phyloP scores from a whole-genome alignment of 768 basidiomycete genomes.

The Serendipita vermifera region DNA sequence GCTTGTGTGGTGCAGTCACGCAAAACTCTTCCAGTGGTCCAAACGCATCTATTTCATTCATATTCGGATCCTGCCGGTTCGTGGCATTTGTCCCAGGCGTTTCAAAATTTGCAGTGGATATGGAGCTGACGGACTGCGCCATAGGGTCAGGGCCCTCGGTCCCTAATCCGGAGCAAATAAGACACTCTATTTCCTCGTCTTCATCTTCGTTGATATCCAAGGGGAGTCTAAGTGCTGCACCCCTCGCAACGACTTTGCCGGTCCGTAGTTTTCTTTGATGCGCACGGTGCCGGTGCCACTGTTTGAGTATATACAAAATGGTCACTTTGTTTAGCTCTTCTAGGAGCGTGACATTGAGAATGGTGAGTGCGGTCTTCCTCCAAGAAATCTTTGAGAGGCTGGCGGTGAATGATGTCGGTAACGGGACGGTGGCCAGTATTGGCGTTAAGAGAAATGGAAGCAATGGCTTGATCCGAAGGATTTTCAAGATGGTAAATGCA shows the following conservation, averaged over 20 bases:
- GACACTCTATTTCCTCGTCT: constrained; percentile 17
- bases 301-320: constrained; percentile 7
- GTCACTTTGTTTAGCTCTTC: constrained; percentile 16
- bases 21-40: constrained; percentile 20
- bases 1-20: constrained; percentile 18
- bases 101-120: constrained; percentile 11
- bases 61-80: too few relatives aligned
- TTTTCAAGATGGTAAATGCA: constrained; percentile 14
- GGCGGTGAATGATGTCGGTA: constrained; percentile 13
- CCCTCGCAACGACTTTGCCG: constrained; percentile 11
- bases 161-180: constrained; percentile 19
- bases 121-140: constrained; percentile 13
- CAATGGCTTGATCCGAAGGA: constrained; percentile 15
- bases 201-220: constrained; percentile 12
- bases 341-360: constrained; percentile 11
- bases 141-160: constrained; percentile 13
- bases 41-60: constrained; percentile 7
- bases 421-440: constrained; percentile 15
- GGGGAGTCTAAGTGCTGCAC: not conserved
- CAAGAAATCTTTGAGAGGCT: constrained; percentile 12
- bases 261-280: constrained; percentile 2
- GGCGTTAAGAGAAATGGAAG: constrained; percentile 19
- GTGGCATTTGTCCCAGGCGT: not conserved
- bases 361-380: constrained; percentile 12
- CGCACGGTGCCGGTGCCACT: constrained; percentile 10